A percentile compares a stretch with the other conserved stretches of the same genome.
These are phyloP conservation scores for Ustulina deusta DNA, from an alignment of 2,329 filamentous ascomycete species.

Conservation along the genomic window DNA sequence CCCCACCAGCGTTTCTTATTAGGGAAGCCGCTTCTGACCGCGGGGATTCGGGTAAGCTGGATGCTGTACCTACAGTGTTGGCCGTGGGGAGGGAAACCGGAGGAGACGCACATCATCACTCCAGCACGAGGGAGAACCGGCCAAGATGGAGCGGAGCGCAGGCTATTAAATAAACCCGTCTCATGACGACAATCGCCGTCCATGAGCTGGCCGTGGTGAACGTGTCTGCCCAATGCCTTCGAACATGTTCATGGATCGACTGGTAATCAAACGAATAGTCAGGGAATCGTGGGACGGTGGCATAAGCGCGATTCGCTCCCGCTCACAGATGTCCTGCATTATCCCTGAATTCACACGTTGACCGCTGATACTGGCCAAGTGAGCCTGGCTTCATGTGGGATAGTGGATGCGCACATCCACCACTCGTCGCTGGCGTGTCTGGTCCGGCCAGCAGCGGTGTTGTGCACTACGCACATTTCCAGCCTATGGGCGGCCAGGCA, in stretches of 20 bases:
- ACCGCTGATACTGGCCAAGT: slow-evolving; percentile 46
- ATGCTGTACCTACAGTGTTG: slow-evolving; percentile 13
- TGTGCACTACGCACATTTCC: slow-evolving; percentile 23
- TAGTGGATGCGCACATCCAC: slow-evolving; percentile 40
- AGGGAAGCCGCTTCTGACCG: slow-evolving; percentile 36
- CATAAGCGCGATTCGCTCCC: slow-evolving; percentile 41
- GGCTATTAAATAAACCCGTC: slow-evolving; percentile 31
- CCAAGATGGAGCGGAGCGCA: slow-evolving; percentile 37
- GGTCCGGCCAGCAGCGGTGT: slow-evolving; percentile 27
- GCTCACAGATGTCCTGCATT: slow-evolving; percentile 40
- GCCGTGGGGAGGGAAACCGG: slow-evolving; percentile 42
- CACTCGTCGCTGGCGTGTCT: slow-evolving; percentile 27
- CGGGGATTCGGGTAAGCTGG: slow-evolving; percentile 36
- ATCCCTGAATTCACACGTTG: slow-evolving; percentile 49
- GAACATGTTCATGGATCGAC: slow-evolving; percentile 26
- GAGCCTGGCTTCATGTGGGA: slow-evolving; percentile 38
- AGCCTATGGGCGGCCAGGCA: slow-evolving; percentile 1
- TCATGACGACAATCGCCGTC: slow-evolving; percentile 18
- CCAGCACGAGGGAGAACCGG: slow-evolving; percentile 42
- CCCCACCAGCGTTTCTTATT: slow-evolving; percentile 31
- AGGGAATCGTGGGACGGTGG: slow-evolving; percentile 34
- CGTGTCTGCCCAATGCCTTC: slow-evolving; percentile 26
- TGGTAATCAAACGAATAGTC: slow-evolving; percentile 17
- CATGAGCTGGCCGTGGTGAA: slow-evolving; percentile 7
- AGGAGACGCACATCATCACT: slow-evolving; percentile 45